Conservation (phyloP, 148 eudicot species). For the Drosera capensis region DNA sequence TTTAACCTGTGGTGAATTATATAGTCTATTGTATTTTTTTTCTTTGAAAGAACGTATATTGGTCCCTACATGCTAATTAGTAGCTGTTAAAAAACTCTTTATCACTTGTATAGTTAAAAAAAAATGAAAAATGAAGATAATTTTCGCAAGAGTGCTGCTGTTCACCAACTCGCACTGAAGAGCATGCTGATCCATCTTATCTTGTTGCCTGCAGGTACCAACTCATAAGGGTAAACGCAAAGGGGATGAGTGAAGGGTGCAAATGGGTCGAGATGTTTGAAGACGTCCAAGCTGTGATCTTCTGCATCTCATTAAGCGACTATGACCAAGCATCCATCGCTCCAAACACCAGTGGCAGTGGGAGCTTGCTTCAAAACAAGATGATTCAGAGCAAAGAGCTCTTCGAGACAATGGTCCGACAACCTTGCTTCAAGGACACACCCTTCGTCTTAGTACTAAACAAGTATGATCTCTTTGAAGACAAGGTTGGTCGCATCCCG, state of each 20-base stretch:
- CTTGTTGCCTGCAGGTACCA: slow-evolving; percentile 39
- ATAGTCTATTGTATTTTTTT: too few relatives aligned
- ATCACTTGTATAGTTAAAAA: too few relatives aligned
- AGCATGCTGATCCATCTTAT: not conserved
- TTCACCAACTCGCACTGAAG: not conserved
- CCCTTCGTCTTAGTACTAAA: slow-evolving; percentile 70
- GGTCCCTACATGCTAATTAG: too few relatives aligned
- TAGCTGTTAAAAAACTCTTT: too few relatives aligned
- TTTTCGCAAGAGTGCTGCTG: not conserved
- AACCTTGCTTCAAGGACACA: slow-evolving; percentile 77
- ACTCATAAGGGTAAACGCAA: slow-evolving; percentile 81
- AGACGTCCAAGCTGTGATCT: slow-evolving; percentile 75
- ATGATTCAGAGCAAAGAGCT: slow-evolving; percentile 74
- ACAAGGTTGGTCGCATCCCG: slow-evolving; percentile 47
- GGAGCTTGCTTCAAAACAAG: slow-evolving; percentile 46
- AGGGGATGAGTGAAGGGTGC: slow-evolving; percentile 83
- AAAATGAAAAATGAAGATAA: not conserved
- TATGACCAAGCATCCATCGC: slow-evolving; percentile 56
- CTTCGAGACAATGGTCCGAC: slow-evolving; percentile 58
- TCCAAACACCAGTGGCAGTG: slow-evolving; percentile 20
- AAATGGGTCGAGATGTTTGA: slow-evolving; percentile 98
- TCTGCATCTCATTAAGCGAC: slow-evolving; percentile 70
- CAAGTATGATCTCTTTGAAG: slow-evolving; percentile 88
- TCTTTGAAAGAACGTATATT: too few relatives aligned
- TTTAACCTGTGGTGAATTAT: too few relatives aligned